phyloP scores from a whole-genome alignment of 306 rosid species.

The Rosa lucieae region DNA sequence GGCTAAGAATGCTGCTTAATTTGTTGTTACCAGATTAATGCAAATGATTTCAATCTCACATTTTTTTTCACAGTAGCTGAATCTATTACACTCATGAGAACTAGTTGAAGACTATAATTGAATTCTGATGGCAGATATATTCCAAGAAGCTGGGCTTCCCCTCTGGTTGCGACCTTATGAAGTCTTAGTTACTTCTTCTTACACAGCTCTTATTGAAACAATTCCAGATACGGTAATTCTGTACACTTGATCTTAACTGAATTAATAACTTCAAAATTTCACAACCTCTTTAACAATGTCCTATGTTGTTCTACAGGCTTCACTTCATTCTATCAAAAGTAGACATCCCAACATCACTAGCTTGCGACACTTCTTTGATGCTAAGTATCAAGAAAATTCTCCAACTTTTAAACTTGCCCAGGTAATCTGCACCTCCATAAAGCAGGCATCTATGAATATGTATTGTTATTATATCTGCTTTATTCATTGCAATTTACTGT shows the following conservation, averaged over 20 bases:
- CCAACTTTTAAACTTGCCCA: conserved; percentile 98
- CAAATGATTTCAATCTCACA: conserved; percentile 20
- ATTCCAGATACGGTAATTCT: conserved; percentile 92
- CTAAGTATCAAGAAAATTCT: conserved; percentile 89
- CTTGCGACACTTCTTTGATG: conserved; percentile 86
- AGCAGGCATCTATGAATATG: neutral
- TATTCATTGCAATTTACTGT: conserved; percentile 5
- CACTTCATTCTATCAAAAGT: conserved; percentile 95
- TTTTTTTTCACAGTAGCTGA: conserved; percentile 20
- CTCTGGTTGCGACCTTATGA: conserved; percentile 99
- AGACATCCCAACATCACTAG: conserved; percentile 77
- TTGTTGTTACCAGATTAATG: conserved; percentile 25
- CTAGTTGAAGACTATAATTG: conserved; percentile 34
- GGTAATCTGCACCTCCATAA: conserved; percentile 51
- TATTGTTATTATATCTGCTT: conserved; percentile 12
- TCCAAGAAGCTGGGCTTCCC: conserved; percentile 99
- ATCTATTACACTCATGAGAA: conserved; percentile 3
- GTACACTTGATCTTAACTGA: conserved; percentile 24
- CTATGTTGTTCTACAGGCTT: conserved; percentile 63
- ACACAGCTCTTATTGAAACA: conserved; percentile 96
- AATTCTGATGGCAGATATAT: conserved; percentile 75
- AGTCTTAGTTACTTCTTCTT: conserved; percentile 93
- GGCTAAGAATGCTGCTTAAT: conserved; percentile 5
- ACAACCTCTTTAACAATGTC: neutral
- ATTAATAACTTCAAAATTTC: conserved; percentile 18